Conservation (phyloP, 495 filamentous ascomycete genomes). For the Penicillium coprophilum region DNA sequence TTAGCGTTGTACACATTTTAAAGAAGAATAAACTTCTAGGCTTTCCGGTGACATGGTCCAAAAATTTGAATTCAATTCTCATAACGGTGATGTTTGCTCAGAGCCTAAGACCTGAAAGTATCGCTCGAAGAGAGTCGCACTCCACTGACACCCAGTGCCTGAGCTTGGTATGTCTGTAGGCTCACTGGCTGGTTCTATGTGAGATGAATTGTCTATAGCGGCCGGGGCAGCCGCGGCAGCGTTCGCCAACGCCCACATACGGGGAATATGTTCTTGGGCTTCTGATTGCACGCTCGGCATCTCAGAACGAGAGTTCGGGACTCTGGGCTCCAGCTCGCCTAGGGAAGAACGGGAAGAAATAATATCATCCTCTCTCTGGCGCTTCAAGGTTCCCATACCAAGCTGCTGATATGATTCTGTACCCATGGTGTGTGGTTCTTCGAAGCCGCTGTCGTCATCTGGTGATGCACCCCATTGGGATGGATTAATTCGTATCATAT, state of each 20-base stretch:
- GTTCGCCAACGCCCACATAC: neutral
- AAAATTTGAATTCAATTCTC: neutral
- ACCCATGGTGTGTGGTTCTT: neutral
- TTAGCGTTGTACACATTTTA: neutral
- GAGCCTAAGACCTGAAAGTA: constrained; percentile 16
- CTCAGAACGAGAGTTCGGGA: neutral
- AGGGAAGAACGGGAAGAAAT: neutral
- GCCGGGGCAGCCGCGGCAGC: neutral
- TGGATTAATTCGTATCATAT: neutral
- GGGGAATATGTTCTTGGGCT: neutral
- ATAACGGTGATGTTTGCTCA: neutral
- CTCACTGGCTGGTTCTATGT: neutral
- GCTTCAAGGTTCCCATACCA: neutral
- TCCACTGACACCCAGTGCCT: constrained; percentile 26
- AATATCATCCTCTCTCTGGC: neutral
- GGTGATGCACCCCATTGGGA: neutral
- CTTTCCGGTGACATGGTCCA: neutral
- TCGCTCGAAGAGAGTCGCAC: constrained; percentile 15
- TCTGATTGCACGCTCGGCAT: neutral
- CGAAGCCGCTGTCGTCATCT: neutral
- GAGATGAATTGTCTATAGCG: neutral
- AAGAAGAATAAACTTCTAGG: neutral
- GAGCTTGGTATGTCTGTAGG: constrained; percentile 13
- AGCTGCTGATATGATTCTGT: neutral
- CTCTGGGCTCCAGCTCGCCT: neutral